phyloP scores from a whole-genome alignment of 2,329 filamentous ascomycete genomes.

The Bipolaris sorokiniana region DNA sequence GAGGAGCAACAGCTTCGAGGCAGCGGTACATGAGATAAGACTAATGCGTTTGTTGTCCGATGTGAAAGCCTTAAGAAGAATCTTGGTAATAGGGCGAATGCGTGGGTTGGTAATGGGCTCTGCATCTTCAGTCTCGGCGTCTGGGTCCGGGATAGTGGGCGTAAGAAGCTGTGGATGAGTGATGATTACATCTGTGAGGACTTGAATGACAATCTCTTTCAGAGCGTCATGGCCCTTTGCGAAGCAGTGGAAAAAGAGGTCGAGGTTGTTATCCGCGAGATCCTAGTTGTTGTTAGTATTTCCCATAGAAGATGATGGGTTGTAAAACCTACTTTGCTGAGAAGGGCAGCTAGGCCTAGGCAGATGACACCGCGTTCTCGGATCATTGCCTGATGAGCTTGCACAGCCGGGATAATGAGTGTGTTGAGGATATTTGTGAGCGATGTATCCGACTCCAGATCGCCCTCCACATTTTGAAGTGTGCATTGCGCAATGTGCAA shows the following conservation, averaged over 20 bases:
- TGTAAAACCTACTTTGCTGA: slow-evolving; percentile 70
- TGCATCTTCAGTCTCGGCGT: slow-evolving; percentile 51
- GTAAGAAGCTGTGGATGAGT: slow-evolving; percentile 83
- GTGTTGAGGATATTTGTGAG: slow-evolving; percentile 99
- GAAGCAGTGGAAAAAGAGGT: slow-evolving; percentile 94
- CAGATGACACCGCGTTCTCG: slow-evolving; percentile 89
- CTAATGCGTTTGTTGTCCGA: slow-evolving; percentile 76
- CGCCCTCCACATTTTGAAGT: slow-evolving; percentile 88
- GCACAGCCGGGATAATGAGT: slow-evolving; percentile 90
- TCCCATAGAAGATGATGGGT: neutral
- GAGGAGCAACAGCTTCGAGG: slow-evolving; percentile 85
- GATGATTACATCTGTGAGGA: slow-evolving; percentile 90
- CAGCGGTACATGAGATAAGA: slow-evolving; percentile 77
- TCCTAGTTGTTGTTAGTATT: slow-evolving; percentile 55
- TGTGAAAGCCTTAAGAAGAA: slow-evolving; percentile 78
- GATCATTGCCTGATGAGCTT: slow-evolving; percentile 90
- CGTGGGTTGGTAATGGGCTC: slow-evolving; percentile 41
- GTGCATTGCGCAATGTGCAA: slow-evolving; percentile 97
- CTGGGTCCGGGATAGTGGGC: slow-evolving; percentile 51
- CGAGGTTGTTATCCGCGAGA: slow-evolving; percentile 88
- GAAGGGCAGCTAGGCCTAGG: slow-evolving; percentile 85
- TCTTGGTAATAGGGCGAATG: slow-evolving; percentile 74
- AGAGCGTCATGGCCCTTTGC: slow-evolving; percentile 87
- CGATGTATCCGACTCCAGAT: slow-evolving; percentile 85
- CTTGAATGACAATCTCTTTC: slow-evolving; percentile 88